Evolutionary conservation across 2,329 filamentous ascomycete species (phyloP).

Genomic region (Colletotrichum sublineola): DNA sequence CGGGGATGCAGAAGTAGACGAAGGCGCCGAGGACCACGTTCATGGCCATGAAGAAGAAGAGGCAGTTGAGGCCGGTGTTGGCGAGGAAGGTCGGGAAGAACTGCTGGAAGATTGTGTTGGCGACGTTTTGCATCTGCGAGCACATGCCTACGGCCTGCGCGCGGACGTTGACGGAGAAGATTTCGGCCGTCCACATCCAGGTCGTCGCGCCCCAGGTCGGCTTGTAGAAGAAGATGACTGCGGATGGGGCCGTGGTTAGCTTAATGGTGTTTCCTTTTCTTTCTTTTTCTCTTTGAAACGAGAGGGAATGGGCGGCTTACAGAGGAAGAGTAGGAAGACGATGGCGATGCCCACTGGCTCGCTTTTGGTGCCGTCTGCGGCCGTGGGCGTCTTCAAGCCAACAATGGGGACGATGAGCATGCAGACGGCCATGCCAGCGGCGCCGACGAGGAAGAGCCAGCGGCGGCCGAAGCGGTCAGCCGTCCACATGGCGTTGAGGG

Average conservation of each 20-base stretch:
- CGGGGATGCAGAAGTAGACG: slow-evolving; percentile 65
- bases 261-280: background rate
- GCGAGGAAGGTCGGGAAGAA: slow-evolving; percentile 78
- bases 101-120: slow-evolving; percentile 76
- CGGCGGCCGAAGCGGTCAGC: slow-evolving; percentile 79
- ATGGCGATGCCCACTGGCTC: slow-evolving; percentile 75
- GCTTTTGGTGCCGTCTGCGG: slow-evolving; percentile 65
- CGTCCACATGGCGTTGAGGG: slow-evolving; percentile 79
- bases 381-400: slow-evolving; percentile 64
- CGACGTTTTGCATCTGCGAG: slow-evolving; percentile 71
- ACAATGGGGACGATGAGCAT: slow-evolving; percentile 74
- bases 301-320: slow-evolving; percentile 61
- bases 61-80: slow-evolving; percentile 62
- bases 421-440: slow-evolving; percentile 76
- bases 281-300: no score
- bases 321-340: slow-evolving; percentile 76
- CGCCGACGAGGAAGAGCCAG: slow-evolving; percentile 77
- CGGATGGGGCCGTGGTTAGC: background rate
- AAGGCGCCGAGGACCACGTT: slow-evolving; percentile 64
- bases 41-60: slow-evolving; percentile 56
- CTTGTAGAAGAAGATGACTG: slow-evolving; percentile 73
- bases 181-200: slow-evolving; percentile 79
- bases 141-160: slow-evolving; percentile 79
- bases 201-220: slow-evolving; percentile 78
- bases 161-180: slow-evolving; percentile 80